Percentiles rank a stretch among this genome's conserved stretches.
These are phyloP conservation scores for Xylaria sp. DNA, from an alignment of 2,329 filamentous ascomycete species.

Conservation along the genomic window DNA sequence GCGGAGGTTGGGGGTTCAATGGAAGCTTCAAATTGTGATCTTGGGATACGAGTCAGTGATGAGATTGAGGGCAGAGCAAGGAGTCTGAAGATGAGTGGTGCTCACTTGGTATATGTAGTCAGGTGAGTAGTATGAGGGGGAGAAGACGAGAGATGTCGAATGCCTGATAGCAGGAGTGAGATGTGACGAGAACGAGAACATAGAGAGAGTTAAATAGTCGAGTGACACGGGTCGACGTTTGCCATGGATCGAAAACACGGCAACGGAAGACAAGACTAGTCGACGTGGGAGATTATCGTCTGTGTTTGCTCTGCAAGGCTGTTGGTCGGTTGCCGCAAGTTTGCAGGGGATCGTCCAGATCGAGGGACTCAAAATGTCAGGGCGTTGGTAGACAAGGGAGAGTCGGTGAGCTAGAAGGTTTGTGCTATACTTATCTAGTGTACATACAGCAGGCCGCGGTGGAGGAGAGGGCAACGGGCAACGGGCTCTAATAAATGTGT, in stretches of 20 bases:
- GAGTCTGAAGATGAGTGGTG: conserved; percentile 4
- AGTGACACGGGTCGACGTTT: conserved; percentile 7
- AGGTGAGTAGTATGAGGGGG: neutral
- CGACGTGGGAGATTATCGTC: conserved; percentile 29
- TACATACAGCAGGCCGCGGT: neutral
- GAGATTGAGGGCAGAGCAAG: neutral
- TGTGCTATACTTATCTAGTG: neutral
- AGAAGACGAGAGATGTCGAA: conserved; percentile 18
- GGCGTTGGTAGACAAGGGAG: conserved; percentile 12
- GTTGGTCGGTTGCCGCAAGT: conserved; percentile 15
- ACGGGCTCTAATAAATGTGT: conserved; percentile 29
- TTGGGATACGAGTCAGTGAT: conserved; percentile 17
- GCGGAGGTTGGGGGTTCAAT: neutral
- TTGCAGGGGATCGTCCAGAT: neutral
- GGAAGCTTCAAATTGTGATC: neutral
- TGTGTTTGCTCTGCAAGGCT: conserved; percentile 36
- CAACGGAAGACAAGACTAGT: conserved; percentile 13
- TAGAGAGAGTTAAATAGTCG: conserved; percentile 41
- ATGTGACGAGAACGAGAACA: conserved; percentile 37
- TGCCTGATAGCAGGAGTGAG: conserved; percentile 15
- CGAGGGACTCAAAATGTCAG: conserved; percentile 8
- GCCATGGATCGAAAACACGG: conserved; percentile 17
- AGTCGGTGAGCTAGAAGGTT: conserved; percentile 18
- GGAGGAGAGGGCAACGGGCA: conserved; percentile 8
- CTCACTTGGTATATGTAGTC: conserved; percentile 13